Evolutionary conservation across 305 asterid genomes (phyloP).

Genomic region (Coffea humblotiana): DNA sequence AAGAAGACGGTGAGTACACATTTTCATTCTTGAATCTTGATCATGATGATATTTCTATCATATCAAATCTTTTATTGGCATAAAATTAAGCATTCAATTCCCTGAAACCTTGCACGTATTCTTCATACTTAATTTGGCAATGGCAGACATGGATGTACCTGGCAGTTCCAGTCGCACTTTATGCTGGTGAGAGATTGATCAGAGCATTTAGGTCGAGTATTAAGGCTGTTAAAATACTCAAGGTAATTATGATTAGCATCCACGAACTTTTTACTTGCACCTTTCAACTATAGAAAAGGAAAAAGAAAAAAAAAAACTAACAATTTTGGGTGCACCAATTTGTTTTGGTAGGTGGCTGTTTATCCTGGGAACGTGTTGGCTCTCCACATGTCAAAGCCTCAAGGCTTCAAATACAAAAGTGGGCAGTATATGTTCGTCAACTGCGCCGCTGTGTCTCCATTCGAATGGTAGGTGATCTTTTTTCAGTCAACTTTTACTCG

Average conservation of each 20-base stretch:
- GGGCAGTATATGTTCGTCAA: slow-evolving; percentile 93
- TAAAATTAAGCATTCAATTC: too few species aligned
- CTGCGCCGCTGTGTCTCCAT: slow-evolving; percentile 84
- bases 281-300: too few species aligned
- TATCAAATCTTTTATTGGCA: background rate
- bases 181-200: slow-evolving; percentile 79
- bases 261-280: background rate
- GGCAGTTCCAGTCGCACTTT: slow-evolving; percentile 70
- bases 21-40: too few species aligned
- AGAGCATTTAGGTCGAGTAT: slow-evolving; percentile 74
- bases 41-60: background rate
- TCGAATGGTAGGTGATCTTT: slow-evolving; percentile 61
- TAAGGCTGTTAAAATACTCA: slow-evolving; percentile 60
- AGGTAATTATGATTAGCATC: slow-evolving; percentile 36
- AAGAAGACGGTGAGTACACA: slow-evolving; percentile 61
- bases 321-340: background rate
- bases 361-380: slow-evolving; percentile 80
- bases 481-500: too few species aligned
- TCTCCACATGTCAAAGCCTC: slow-evolving; percentile 86
- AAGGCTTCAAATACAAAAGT: slow-evolving; percentile 66
- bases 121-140: background rate
- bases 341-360: slow-evolving; percentile 57
- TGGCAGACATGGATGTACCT: slow-evolving; percentile 92
- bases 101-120: background rate
- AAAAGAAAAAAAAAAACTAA: too few species aligned